These are phyloP conservation scores for Microcyclosporella mali DNA, from an alignment of 2,329 filamentous ascomycete genomes.

Conservation along the genomic window DNA sequence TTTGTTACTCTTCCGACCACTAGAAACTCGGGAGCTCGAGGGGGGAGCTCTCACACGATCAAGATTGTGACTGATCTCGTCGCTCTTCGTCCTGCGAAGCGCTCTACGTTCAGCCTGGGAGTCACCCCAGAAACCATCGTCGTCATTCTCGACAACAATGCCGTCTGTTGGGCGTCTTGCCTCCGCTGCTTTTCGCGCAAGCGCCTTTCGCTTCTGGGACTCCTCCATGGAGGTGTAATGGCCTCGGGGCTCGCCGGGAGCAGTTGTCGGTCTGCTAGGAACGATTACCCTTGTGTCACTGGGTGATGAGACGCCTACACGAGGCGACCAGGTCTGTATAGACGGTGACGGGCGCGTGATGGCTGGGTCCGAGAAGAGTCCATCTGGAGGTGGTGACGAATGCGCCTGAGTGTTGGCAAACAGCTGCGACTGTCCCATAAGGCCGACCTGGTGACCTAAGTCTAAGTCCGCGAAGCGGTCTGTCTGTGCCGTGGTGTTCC, in stretches of 20 bases:
- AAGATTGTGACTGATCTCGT: conserved; percentile 14
- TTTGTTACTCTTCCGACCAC: conserved; percentile 12
- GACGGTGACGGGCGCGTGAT: conserved; percentile 43
- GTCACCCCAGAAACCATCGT: conserved; percentile 17
- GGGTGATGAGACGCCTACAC: conserved; percentile 30
- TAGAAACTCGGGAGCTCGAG: conserved; percentile 3
- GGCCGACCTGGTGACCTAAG: conserved; percentile 23
- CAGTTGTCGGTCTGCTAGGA: conserved; percentile 13
- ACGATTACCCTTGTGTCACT: conserved; percentile 28
- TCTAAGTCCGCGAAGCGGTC: conserved; percentile 39
- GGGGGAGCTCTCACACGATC: not conserved
- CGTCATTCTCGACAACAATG: conserved; percentile 16
- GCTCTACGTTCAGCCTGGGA: conserved; percentile 2
- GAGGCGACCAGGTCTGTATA: conserved; percentile 33
- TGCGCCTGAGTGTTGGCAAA: conserved; percentile 42
- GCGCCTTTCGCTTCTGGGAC: conserved; percentile 37
- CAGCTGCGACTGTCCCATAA: conserved; percentile 41
- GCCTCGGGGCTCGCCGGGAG: conserved; percentile 34
- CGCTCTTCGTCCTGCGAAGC: conserved; percentile 18
- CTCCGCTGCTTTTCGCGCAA: conserved; percentile 16
- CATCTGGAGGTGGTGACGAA: conserved; percentile 38
- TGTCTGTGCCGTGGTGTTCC: conserved; percentile 35
- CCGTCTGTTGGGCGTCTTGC: conserved; percentile 3
- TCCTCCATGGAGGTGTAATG: conserved; percentile 41
- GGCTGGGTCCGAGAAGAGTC: conserved; percentile 37